Conservation (phyloP, 768 basidiomycete genomes). For the Russula lepida region DNA sequence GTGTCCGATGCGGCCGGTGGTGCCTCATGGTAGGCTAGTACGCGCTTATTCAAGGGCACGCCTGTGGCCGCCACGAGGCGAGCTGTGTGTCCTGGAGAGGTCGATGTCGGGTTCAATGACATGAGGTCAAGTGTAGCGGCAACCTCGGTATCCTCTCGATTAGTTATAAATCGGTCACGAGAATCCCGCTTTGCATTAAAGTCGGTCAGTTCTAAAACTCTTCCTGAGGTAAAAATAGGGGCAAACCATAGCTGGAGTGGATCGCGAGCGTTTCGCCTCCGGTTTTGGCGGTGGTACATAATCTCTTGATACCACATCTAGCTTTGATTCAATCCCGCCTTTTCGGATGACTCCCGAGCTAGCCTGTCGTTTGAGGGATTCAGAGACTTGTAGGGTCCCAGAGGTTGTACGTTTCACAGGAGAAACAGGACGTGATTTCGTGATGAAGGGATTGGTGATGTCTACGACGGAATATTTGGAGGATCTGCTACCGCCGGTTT, state of each 20-base stretch:
- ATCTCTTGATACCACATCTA: conserved; percentile 71
- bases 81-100: conserved; percentile 72
- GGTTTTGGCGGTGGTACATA: conserved; percentile 57
- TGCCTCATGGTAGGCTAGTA: conserved; percentile 82
- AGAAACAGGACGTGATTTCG: conserved; percentile 47
- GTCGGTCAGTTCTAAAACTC: conserved; percentile 10
- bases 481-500: conserved; percentile 26
- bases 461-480: conserved; percentile 33
- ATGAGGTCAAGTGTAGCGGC: conserved; percentile 59
- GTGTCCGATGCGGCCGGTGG: conserved; percentile 75
- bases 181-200: conserved; percentile 35
- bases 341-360: conserved; percentile 62
- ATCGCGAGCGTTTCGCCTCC: conserved; percentile 64
- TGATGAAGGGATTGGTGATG: conserved; percentile 55
- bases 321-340: conserved; percentile 67
- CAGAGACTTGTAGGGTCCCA: conserved; percentile 40
- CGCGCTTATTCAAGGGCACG: conserved; percentile 68
- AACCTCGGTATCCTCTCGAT: conserved; percentile 44
- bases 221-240: neutral
- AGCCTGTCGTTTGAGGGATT: conserved; percentile 53
- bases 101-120: conserved; percentile 46
- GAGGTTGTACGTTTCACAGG: conserved; percentile 55
- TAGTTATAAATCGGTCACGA: conserved; percentile 68
- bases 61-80: conserved; percentile 70
- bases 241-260: conserved; percentile 50